A percentile compares a stretch with the other conserved stretches of the same genome.
These are phyloP conservation scores for Nemania serpens DNA, from an alignment of 2,329 filamentous ascomycete genomes.

Conservation along the genomic window DNA sequence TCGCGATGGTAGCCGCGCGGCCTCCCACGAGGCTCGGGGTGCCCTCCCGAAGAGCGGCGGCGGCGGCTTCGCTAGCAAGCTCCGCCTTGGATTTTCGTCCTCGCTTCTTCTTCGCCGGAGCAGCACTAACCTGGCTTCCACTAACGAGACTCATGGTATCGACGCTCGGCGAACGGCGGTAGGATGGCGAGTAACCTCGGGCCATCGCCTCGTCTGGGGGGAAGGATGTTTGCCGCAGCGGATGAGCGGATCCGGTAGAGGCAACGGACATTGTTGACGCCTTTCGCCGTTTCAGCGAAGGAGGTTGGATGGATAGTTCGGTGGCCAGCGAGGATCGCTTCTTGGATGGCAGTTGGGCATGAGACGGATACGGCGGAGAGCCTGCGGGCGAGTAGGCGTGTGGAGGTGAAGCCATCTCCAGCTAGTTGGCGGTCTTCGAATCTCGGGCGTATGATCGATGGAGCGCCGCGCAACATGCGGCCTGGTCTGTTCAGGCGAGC, in stretches of 20 bases:
- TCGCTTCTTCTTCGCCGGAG: slow-evolving; percentile 61
- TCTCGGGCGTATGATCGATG: not conserved
- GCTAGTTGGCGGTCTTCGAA: not conserved
- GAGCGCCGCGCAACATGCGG: too few relatives aligned
- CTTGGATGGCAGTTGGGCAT: slow-evolving; percentile 59
- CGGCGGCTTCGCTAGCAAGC: slow-evolving; percentile 55
- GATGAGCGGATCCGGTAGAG: slow-evolving; percentile 61
- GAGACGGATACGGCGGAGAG: slow-evolving; percentile 60
- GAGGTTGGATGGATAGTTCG: slow-evolving; percentile 52
- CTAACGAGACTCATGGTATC: slow-evolving; percentile 65
- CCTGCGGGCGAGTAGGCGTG: slow-evolving; percentile 55
- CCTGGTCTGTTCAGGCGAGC: too few relatives aligned
- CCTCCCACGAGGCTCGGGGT: slow-evolving; percentile 50
- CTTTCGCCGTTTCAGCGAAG: slow-evolving; percentile 70
- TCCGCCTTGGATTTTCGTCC: slow-evolving; percentile 64
- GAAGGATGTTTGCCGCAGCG: slow-evolving; percentile 81
- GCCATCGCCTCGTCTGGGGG: slow-evolving; percentile 61
- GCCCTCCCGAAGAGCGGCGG: slow-evolving; percentile 45
- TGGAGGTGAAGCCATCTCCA: slow-evolving; percentile 61
- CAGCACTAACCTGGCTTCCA: slow-evolving; percentile 61
- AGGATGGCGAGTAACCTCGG: slow-evolving; percentile 54
- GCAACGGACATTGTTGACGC: slow-evolving; percentile 64
- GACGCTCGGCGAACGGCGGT: slow-evolving; percentile 67
- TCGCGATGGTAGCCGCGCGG: slow-evolving; percentile 50
- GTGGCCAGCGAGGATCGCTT: slow-evolving; percentile 66